phyloP scores from a whole-genome alignment of 1,284 basidiomycete genomes.

The Ustilago loliicola region DNA sequence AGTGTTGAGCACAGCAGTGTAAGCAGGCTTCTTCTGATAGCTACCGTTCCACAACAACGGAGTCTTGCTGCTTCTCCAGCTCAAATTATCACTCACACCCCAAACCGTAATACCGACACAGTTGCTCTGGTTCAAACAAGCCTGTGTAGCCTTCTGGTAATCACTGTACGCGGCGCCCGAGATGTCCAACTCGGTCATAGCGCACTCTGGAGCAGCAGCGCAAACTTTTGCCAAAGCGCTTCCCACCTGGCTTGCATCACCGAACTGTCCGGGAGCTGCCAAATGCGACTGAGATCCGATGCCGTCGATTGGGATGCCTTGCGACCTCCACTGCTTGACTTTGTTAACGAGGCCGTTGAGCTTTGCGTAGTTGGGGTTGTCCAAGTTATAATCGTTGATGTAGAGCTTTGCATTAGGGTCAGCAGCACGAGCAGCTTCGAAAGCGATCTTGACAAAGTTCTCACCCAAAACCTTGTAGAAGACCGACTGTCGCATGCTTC shows the following conservation, averaged over 20 bases:
- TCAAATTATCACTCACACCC: constrained; percentile 23
- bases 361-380: constrained; percentile 23
- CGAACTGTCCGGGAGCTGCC: constrained; percentile 15
- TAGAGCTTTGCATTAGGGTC: constrained; percentile 31
- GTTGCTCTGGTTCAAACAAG: constrained; percentile 21
- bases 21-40: constrained; percentile 32
- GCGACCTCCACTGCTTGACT: constrained; percentile 30
- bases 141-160: constrained; percentile 20
- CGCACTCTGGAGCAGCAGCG: constrained; percentile 19
- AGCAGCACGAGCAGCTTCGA: constrained; percentile 18
- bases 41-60: constrained; percentile 25
- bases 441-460: constrained; percentile 28
- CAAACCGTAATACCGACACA: constrained; percentile 33
- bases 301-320: constrained; percentile 33
- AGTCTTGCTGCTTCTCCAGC: constrained; percentile 13
- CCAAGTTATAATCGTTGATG: constrained; percentile 40
- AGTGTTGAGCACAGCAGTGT: constrained; percentile 28
- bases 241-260: constrained; percentile 15
- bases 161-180: constrained; percentile 1
- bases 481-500: constrained; percentile 16
- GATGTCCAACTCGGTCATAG: constrained; percentile 37
- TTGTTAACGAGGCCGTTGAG: constrained; percentile 12
- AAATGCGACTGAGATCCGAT: constrained; percentile 37
- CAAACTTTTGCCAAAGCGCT: constrained; percentile 21
- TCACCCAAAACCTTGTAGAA: constrained; percentile 39